Conservation (phyloP, 192 early-diverging fungal species). For the Powellomyces hirtus region DNA sequence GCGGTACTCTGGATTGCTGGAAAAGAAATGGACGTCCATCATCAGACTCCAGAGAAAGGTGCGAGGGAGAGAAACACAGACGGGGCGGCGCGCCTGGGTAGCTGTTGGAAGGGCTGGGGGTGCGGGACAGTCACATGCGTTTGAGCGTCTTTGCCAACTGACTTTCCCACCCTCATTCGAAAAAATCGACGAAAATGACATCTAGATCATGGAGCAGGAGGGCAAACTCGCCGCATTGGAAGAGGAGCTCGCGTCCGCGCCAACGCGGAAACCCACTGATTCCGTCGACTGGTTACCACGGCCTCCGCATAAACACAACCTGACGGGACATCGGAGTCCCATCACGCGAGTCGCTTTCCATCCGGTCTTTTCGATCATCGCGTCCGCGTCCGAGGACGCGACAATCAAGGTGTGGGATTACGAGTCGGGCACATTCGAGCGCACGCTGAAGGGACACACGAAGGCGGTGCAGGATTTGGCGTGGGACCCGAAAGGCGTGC, state of each 20-base stretch:
- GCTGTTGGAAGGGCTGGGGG: too few species aligned
- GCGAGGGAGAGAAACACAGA: neutral
- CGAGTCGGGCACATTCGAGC: conserved; percentile 89
- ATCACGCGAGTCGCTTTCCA: conserved; percentile 84
- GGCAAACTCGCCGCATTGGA: conserved; percentile 68
- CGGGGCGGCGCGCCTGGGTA: too few species aligned
- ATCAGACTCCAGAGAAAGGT: conserved; percentile 89
- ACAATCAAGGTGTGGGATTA: conserved; percentile 93
- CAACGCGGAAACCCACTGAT: conserved; percentile 17
- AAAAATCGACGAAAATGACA: too few species aligned
- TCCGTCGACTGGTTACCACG: conserved; percentile 80
- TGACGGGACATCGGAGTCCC: conserved; percentile 78
- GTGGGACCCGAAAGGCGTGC: conserved; percentile 78
- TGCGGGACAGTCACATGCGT: neutral
- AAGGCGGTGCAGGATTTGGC: conserved; percentile 89
- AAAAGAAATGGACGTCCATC: conserved; percentile 96
- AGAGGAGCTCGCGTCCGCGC: conserved; percentile 22
- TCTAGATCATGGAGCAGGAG: conserved; percentile 95
- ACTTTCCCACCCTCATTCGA: neutral
- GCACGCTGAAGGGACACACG: conserved; percentile 93
- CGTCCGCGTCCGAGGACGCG: conserved; percentile 87
- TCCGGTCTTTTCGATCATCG: conserved; percentile 79
- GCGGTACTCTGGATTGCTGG: conserved; percentile 73
- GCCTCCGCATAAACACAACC: conserved; percentile 68
- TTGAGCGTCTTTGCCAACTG: neutral